Evolutionary conservation across 345 rosid genomes (phyloP).

Genomic region (sweet orange (Citrus sinensis)): DNA sequence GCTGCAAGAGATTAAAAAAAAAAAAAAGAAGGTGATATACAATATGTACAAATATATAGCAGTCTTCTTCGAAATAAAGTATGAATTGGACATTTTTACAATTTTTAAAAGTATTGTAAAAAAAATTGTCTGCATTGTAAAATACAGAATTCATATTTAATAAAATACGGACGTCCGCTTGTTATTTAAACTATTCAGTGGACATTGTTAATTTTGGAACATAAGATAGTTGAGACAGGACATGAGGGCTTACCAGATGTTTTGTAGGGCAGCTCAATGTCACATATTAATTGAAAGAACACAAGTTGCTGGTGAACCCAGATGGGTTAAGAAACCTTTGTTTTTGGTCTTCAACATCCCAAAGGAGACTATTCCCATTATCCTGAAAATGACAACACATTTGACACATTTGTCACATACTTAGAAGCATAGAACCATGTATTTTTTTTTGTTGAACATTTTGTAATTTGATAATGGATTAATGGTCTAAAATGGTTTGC

Average conservation of each 20-base stretch:
- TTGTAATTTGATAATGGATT: background rate
- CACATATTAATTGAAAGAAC: conserved; percentile 45
- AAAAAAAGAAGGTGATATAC: too few relatives aligned
- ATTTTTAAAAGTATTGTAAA: too few relatives aligned
- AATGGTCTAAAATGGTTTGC: background rate
- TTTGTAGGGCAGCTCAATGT: conserved; percentile 38
- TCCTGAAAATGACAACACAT: conserved; percentile 41
- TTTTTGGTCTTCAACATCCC: conserved; percentile 55
- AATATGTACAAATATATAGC: background rate
- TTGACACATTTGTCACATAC: conserved; percentile 24
- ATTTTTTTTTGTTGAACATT: background rate
- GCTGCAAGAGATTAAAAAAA: conserved; percentile 11
- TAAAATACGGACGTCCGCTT: background rate
- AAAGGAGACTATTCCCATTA: conserved; percentile 26
- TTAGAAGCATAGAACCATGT: background rate
- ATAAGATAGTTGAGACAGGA: conserved; percentile 22
- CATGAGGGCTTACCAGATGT: conserved; percentile 33
- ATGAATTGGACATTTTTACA: background rate
- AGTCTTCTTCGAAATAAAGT: too few relatives aligned
- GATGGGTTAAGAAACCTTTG: conserved; percentile 41
- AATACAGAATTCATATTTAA: too few relatives aligned
- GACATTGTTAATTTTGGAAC: background rate
- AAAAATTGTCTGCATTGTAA: too few relatives aligned
- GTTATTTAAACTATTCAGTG: background rate
- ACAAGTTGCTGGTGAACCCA: conserved; percentile 50